Evolutionary conservation across 169 alveolate genomes (phyloP).

Genomic region (Neospora caninum): DNA sequence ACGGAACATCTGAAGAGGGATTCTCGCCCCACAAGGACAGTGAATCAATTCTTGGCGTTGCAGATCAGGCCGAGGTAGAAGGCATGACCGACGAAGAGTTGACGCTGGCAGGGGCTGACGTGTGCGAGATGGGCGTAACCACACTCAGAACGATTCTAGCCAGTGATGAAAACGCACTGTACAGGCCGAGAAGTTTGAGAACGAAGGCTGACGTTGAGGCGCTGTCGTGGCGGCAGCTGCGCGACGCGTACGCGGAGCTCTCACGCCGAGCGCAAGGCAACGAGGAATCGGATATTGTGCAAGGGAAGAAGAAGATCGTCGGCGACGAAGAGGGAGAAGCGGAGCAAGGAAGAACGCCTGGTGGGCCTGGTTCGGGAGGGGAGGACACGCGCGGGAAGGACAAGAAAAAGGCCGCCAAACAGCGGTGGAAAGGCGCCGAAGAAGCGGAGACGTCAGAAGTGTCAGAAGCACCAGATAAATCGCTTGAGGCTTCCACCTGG

Average conservation of each 20-base stretch:
- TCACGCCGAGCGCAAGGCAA: background rate
- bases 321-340: background rate
- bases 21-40: background rate
- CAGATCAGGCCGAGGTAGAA: slow-evolving; percentile 20
- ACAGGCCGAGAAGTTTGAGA: background rate
- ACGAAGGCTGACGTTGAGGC: background rate
- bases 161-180: background rate
- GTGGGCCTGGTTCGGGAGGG: background rate
- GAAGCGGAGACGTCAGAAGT: background rate
- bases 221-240: slow-evolving; percentile 15
- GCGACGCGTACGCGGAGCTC: slow-evolving; percentile 6
- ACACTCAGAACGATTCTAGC: background rate
- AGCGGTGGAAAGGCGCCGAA: background rate
- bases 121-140: slow-evolving; percentile 12
- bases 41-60: background rate
- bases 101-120: background rate
- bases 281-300: background rate
- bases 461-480: background rate
- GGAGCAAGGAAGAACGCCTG: background rate
- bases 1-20: background rate
- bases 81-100: slow-evolving; percentile 1
- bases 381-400: background rate
- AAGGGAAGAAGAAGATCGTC: background rate
- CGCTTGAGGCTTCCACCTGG: background rate
- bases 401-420: background rate